Base-by-base conservation (phyloP, 176 grass and related monocot genomes). In the Zea mays region DNA sequence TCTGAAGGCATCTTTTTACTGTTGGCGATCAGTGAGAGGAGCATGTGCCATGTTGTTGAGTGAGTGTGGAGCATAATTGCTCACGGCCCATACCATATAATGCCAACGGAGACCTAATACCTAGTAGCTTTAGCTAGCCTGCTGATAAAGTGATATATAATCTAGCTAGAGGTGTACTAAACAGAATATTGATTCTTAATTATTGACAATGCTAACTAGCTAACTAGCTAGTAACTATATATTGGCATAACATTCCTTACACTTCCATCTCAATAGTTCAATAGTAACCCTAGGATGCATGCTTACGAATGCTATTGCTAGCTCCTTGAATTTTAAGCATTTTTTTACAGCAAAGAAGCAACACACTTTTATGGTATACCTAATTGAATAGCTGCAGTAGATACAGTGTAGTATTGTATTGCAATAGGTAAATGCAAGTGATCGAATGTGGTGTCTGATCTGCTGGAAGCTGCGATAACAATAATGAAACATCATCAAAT, bases 11-110 rank as follows among this genome's bases (percentile, higher is more conserved):
- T 71, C 47, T 72, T 44, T 44, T 66, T 39, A 36, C 56, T 71
- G 64, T 72, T 87, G 73, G 39, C 17, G 20, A 46, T 19, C 34
- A 60, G 50, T 60, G 80, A 68, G 19, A 49, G 27, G 27, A 27
- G 27, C 27, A 39, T 83, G 75, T 62, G 85, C 60, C 42, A 68
- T 79, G 85, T 83, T 87, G 35, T 68, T 69, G 10, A 73, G 65
- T 62, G 43, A 78, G 65, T 45, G 46, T 45, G 46, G 16, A 71
- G 72, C 73, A 86, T 81, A 76, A 44, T 86, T 76, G 56, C 16
- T 63, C 84, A 62, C 36, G 44, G 21, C 52, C 37, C 16, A 70
- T 69, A 65, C 40, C 58, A 34, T 27, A 58, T 38, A 5, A 57
- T 38, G 71, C 44, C 57, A 64, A 71, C 17, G 17, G 17, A 77